Conservation (phyloP, 352 stramenopile species). For the Pythium grandisporangium region DNA sequence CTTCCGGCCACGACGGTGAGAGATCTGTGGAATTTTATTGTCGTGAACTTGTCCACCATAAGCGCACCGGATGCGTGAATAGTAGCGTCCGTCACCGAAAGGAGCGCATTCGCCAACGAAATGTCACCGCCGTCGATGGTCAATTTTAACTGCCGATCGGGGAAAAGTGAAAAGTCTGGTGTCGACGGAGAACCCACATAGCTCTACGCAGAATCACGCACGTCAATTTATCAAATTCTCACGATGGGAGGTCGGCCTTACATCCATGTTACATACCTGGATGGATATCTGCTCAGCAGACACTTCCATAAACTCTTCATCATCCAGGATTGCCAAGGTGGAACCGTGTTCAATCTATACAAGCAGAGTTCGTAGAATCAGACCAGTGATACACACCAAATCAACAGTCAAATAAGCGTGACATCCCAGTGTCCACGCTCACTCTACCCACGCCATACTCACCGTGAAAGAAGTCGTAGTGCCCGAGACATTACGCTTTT, state of each 20-base stretch:
- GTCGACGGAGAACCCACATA: conserved; percentile 11
- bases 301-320: no score
- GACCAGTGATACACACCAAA: no score
- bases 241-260: no score
- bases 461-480: no score
- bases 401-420: no score
- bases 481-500: no score
- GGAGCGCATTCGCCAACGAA: conserved; percentile 10
- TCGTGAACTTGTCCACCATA: conserved; percentile 58
- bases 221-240: no score
- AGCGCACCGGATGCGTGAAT: conserved; percentile 3
- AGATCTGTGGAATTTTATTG: conserved; percentile 40
- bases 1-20: conserved; percentile 19
- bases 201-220: conserved; percentile 10
- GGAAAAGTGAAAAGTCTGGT: neutral
- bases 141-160: conserved; percentile 5
- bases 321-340: no score
- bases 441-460: neutral
- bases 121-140: conserved; percentile 6
- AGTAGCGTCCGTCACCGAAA: conserved; percentile 3
- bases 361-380: no score
- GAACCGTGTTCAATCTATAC: no score
- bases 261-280: no score
- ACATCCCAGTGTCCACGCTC: neutral
- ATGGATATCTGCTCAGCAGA: no score